These are phyloP conservation scores for Pyrenula massariospora DNA, from an alignment of 495 filamentous ascomycete species.

Conservation along the genomic window DNA sequence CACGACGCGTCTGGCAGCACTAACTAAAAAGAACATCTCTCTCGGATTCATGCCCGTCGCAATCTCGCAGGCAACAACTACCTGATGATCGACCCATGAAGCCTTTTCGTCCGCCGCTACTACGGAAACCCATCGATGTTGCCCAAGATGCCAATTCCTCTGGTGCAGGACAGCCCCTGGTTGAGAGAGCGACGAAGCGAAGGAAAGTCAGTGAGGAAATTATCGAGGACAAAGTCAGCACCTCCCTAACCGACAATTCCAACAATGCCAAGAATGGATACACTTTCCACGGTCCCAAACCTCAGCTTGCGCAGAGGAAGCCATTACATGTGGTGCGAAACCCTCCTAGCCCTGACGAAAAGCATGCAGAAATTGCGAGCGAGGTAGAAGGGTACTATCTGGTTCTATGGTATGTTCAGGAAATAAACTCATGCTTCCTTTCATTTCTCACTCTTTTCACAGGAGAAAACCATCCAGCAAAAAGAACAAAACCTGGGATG, in stretches of 20 bases:
- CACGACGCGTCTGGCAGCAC: too few relatives aligned
- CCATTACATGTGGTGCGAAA: not conserved
- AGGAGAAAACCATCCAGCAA: slow-evolving; percentile 68
- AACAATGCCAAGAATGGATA: too few relatives aligned
- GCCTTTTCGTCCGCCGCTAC: not conserved
- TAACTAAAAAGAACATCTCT: too few relatives aligned
- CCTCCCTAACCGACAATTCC: too few relatives aligned
- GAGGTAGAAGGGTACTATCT: slow-evolving; percentile 46
- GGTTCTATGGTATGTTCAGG: slow-evolving; percentile 52
- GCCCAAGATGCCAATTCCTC: not conserved
- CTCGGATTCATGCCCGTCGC: not conserved
- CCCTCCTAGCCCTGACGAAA: slow-evolving; percentile 4
- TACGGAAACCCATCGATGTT: not conserved
- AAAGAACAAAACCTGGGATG: slow-evolving; percentile 82
- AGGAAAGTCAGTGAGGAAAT: not conserved
- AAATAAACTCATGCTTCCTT: too few relatives aligned
- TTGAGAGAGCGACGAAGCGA: not conserved
- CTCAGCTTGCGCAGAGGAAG: not conserved
- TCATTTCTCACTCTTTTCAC: slow-evolving; percentile 2
- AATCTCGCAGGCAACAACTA: not conserved
- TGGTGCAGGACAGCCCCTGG: not conserved
- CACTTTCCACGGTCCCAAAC: too few relatives aligned
- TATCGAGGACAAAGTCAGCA: not conserved
- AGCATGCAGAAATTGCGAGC: slow-evolving; percentile 5
- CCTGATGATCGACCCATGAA: not conserved